Base-by-base conservation (phyloP, 2,329 filamentous ascomycete genomes). In the Fusarium zealandicum region DNA sequence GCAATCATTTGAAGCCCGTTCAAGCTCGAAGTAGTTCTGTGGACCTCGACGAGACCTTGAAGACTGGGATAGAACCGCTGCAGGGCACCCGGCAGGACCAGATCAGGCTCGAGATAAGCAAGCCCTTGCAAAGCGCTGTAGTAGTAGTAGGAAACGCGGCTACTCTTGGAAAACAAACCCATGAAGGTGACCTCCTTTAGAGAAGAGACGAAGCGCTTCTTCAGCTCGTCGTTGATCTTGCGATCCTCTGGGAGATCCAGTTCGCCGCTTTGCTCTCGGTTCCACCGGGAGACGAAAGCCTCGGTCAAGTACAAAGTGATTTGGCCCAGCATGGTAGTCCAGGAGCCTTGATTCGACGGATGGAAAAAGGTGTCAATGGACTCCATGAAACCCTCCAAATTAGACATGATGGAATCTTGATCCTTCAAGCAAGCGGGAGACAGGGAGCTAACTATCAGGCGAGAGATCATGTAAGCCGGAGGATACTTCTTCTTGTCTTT, bases 331-430 rank as follows among this genome's bases (percentile, higher is more conserved):
- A 93, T 90, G 67, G 87, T 92, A 2, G 93, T 96, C 95, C 95
- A 99, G 12, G 80, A 80, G 12, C 95, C 95, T 45, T 93, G 90
- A 72, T 99, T 99, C 3, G 95, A 99, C 2, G 95, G 95, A 68
- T 99, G 95, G 80, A 97, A 99, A 74, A 99, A 99, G 1, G 95
- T 99, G 73, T 99, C 95, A 39, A 98, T 89, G 3, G 93, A 95
- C 72, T 98, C 90, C 64, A 99, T 90, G 45, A 99, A 80, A 1
- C 91, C 93, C 72, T 99, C 93, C 5, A 99, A 82, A 61, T 90
- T 91, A 28, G 89, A 85, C 66, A 99, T 76, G 36, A 96, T 85
- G 1, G 93, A 98, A 49, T 88, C 88, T 25, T 88, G 81, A n/a
- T 85, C 80, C 35, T 90, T 85, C 41, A 96, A 77, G 67, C 91